These are phyloP conservation scores for Trametes villosa DNA, from an alignment of 768 basidiomycete species.

Conservation along the genomic window DNA sequence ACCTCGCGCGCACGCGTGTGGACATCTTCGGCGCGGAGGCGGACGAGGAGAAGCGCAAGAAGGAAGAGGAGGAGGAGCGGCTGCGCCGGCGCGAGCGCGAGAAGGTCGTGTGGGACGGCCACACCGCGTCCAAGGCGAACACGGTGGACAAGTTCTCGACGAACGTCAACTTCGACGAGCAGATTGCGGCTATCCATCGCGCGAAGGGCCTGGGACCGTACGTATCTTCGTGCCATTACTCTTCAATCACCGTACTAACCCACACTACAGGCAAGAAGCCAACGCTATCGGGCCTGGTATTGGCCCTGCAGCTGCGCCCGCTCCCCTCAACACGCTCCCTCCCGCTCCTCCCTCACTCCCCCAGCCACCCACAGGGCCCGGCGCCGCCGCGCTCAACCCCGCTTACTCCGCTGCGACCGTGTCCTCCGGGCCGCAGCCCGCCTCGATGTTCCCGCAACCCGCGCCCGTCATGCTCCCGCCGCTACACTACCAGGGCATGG, in stretches of 20 bases:
- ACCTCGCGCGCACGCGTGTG: conserved; percentile 92
- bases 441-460: conserved; percentile 67
- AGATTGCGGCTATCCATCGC: conserved; percentile 95
- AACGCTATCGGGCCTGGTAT: conserved; percentile 89
- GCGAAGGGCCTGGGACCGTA: conserved; percentile 89
- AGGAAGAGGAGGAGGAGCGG: conserved; percentile 85
- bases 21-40: conserved; percentile 96
- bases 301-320: conserved; percentile 76
- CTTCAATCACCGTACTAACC: too few species aligned
- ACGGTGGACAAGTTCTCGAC: conserved; percentile 94
- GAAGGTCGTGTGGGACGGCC: conserved; percentile 98
- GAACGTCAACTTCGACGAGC: conserved; percentile 94
- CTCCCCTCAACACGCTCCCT: conserved; percentile 63
- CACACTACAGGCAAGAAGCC: conserved; percentile 70
- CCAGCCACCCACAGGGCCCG: conserved; percentile 56
- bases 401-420: conserved; percentile 84
- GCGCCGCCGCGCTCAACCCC: conserved; percentile 46
- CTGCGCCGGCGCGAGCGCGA: conserved; percentile 86
- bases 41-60: conserved; percentile 88
- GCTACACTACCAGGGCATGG: conserved; percentile 82
- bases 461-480: conserved; percentile 81
- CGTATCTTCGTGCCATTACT: too few species aligned
- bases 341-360: conserved; percentile 76
- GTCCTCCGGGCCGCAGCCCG: conserved; percentile 91
- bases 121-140: conserved; percentile 90